Evolutionary conservation across 2,329 filamentous ascomycete species (phyloP), one percentile per base, ranked within the genome.

Genomic region (Lachnellula suecica): DNA sequence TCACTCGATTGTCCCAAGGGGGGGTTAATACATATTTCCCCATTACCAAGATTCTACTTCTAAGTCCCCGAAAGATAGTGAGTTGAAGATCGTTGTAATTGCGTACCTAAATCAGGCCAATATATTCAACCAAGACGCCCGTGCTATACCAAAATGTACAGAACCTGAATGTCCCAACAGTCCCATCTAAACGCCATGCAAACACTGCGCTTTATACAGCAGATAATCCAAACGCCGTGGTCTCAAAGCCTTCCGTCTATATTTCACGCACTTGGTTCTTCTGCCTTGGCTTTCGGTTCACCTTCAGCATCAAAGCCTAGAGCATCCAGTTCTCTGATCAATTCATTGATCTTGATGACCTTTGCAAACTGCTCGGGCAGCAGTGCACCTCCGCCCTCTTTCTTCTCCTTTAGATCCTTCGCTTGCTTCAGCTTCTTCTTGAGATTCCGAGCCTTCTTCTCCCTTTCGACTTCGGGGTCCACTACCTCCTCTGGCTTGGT

Each of bases 371-470:
- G 94, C 74, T 99, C 94, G 0, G 92, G 93, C 23, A 97, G 77
- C 55, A 99, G 73, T 4, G 83, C 79, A 67, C 90, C 88, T 19
- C 94, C 94, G 51, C 84, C 85, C 22, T 96, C 89, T 71, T 96
- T 96, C 79, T 96, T 97, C 64, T 85, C 87, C 68, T 91, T 88
- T 49, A 99, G 78, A 2, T 97, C 94, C 62, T 85, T 88, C 4
- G 94, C 93, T 70, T 99, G 94, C 65, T 93, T 89, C 54, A 99
- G 76, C 73, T 97, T 99, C 79, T 99, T 99, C 69, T 87, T 89
- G 41, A 97, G 74, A 65, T 90, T 95, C 59, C 92, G 85, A 1
- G 88, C 93, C 70, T 96, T 95, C 77, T 96, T 99, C 68, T 96
- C 91, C 62, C 82, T 88, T 70, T 97, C 91, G 0, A 78, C 84